phyloP scores from a whole-genome alignment of 257 asterid genomes.

The Primulina huaijiensis region DNA sequence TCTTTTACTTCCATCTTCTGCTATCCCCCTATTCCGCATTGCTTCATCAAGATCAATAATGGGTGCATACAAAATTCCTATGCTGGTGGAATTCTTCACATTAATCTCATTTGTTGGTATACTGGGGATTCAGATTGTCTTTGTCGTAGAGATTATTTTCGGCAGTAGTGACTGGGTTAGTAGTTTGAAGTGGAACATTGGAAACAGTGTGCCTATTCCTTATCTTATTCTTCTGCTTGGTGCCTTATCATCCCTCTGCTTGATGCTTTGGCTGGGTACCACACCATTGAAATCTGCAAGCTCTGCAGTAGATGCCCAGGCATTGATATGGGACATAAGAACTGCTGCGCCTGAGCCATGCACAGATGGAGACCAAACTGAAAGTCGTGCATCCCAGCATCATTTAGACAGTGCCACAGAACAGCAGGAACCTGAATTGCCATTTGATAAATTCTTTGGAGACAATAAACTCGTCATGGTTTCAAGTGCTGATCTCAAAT shows the following conservation, averaged over 20 bases:
- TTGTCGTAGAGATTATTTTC: constrained; percentile 76
- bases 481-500: constrained; percentile 39
- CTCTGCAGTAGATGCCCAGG: constrained; percentile 46
- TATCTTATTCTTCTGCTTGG: constrained; percentile 61
- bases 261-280: constrained; percentile 82
- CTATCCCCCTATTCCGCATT: constrained; percentile 78
- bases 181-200: constrained; percentile 71
- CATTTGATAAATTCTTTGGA: constrained; percentile 38
- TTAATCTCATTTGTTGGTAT: constrained; percentile 59
- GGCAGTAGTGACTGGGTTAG: constrained; percentile 91
- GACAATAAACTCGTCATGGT: constrained; percentile 33
- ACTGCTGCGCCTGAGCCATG: constrained; percentile 28
- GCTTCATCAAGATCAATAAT: constrained; percentile 80
- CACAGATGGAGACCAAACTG: constrained; percentile 35
- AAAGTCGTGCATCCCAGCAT: constrained; percentile 35
- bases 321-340: constrained; percentile 43
- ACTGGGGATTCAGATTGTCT: constrained; percentile 66
- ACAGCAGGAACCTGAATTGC: constrained; percentile 35
- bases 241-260: constrained; percentile 54
- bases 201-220: constrained; percentile 54
- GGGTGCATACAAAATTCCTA: constrained; percentile 68
- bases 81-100: constrained; percentile 54
- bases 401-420: constrained; percentile 36
- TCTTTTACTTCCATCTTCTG: constrained; percentile 89
- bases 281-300: constrained; percentile 85